Evolutionary conservation across 2,329 filamentous ascomycete species (phyloP).

Genomic region (Teratosphaeria destructans): DNA sequence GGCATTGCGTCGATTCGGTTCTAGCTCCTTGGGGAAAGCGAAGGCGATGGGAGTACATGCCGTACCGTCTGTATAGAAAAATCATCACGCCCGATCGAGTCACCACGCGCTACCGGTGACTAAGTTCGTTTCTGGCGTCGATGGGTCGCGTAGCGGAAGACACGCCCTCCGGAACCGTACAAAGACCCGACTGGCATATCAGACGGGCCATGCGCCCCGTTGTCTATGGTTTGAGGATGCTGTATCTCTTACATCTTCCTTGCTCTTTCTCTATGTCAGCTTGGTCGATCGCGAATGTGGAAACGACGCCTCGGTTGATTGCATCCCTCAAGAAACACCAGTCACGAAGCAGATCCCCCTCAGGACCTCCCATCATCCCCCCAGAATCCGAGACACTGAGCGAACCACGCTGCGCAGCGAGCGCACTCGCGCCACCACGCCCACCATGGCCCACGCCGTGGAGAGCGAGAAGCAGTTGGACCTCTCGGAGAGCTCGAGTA

Average conservation of each 20-base stretch:
- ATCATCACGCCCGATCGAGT: neutral
- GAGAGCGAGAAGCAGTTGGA: constrained; percentile 15
- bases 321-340: too few species aligned
- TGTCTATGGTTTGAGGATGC: neutral
- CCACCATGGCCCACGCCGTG: constrained; percentile 8
- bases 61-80: neutral
- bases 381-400: neutral
- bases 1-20: too few species aligned
- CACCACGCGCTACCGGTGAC: neutral
- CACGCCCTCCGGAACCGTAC: neutral
- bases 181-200: neutral
- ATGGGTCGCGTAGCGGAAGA: neutral
- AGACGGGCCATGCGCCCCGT: neutral
- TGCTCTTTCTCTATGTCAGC: neutral
- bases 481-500: constrained; percentile 12
- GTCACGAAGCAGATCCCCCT: too few species aligned
- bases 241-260: neutral
- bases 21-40: neutral
- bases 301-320: too few species aligned
- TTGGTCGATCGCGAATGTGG: neutral
- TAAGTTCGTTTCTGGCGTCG: neutral
- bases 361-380: neutral
- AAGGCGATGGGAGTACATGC: neutral
- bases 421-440: neutral
- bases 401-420: neutral